Percentiles rank a stretch among this genome's conserved stretches.
These are phyloP conservation scores for Begonia peltatifolia DNA, from an alignment of 306 rosid genomes.

Conservation along the genomic window DNA sequence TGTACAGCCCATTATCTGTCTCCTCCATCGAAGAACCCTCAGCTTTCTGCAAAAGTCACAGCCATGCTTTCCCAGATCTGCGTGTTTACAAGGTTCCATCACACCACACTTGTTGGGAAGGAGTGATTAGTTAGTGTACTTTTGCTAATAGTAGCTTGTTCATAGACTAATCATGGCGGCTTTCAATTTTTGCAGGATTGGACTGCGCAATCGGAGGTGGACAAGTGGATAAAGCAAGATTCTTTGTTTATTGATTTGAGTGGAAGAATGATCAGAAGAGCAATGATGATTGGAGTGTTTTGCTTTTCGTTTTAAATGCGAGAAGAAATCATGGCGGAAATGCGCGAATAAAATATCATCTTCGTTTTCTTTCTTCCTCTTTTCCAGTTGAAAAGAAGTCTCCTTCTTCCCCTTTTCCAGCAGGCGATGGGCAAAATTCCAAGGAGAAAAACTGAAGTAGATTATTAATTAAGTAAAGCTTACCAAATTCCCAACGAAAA, in stretches of 20 bases:
- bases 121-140: constrained; percentile 10
- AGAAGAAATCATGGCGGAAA: constrained; percentile 7
- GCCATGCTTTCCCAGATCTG: background rate
- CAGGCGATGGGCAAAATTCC: too few relatives aligned
- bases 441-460: too few relatives aligned
- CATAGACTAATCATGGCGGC: constrained; percentile 24
- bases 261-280: constrained; percentile 29
- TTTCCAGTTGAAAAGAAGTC: background rate
- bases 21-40: constrained; percentile 28
- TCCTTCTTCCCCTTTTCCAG: too few relatives aligned
- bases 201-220: constrained; percentile 9
- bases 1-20: constrained; percentile 30
- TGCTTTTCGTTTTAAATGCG: constrained; percentile 22
- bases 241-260: constrained; percentile 40
- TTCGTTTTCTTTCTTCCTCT: background rate
- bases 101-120: constrained; percentile 4
- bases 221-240: constrained; percentile 29
- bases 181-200: constrained; percentile 41
- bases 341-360: background rate
- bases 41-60: constrained; percentile 22
- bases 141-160: constrained; percentile 12
- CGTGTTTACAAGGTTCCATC: constrained; percentile 15
- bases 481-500: too few relatives aligned
- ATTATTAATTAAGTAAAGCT: too few relatives aligned
- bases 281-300: constrained; percentile 38